Percentiles rank a stretch among this genome's conserved stretches.
These are phyloP conservation scores for Pisolithus orientalis DNA, from an alignment of 768 basidiomycete species.

Conservation along the genomic window DNA sequence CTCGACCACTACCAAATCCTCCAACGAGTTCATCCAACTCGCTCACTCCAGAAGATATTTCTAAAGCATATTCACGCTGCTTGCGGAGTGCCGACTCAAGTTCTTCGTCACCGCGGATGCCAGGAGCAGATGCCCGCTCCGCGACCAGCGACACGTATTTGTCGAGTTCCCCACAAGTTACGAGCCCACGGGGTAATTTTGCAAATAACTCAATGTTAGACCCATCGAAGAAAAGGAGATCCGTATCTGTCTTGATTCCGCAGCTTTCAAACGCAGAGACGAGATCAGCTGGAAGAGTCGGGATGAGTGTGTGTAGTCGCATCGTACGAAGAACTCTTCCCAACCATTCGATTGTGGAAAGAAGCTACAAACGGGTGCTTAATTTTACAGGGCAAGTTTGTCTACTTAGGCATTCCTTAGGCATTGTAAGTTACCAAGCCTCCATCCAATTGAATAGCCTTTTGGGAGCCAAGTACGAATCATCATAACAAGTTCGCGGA, in stretches of 20 bases:
- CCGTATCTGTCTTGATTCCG: constrained; percentile 51
- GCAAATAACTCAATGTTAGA: constrained; percentile 45
- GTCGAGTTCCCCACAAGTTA: constrained; percentile 44
- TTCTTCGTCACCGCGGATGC: constrained; percentile 26
- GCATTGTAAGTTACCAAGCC: too few species aligned
- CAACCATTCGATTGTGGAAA: too few species aligned
- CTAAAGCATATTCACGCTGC: constrained; percentile 3
- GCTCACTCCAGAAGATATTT: constrained; percentile 32
- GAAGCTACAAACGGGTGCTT: not conserved
- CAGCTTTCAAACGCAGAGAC: constrained; percentile 40
- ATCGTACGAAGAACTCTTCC: constrained; percentile 4
- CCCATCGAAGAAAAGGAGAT: constrained; percentile 45
- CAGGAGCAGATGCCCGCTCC: constrained; percentile 39
- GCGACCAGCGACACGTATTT: constrained; percentile 34
- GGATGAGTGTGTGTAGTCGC: constrained; percentile 23
- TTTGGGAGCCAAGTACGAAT: too few species aligned
- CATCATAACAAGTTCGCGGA: too few species aligned
- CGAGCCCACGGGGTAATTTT: constrained; percentile 42
- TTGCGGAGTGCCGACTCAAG: constrained; percentile 13
- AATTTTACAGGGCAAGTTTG: too few species aligned
- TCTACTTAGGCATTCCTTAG: too few species aligned
- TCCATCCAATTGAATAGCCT: too few species aligned
- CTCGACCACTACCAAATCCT: constrained; percentile 42
- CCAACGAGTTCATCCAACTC: constrained; percentile 48
- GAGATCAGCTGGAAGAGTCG: constrained; percentile 36